Conservation (phyloP, 495 filamentous ascomycete species). For the Astrocystis sublimbata region DNA sequence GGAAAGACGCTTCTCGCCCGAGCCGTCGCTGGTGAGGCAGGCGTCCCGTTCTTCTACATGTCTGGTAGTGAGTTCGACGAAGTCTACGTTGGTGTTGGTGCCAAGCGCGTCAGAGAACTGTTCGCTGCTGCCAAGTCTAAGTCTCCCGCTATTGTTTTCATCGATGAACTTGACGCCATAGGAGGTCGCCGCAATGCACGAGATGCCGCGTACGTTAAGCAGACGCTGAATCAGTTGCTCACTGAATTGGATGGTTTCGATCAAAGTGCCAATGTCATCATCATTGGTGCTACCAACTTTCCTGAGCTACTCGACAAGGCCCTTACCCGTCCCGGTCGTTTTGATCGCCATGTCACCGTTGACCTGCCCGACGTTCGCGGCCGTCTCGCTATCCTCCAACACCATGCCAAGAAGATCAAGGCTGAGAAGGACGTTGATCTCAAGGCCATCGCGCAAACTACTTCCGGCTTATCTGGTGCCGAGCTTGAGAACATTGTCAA, state of each 20-base stretch:
- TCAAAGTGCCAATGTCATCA: constrained; percentile 89
- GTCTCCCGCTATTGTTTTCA: constrained; percentile 95
- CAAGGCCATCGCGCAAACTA: constrained; percentile 77
- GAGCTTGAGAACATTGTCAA: constrained; percentile 96
- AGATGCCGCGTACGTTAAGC: constrained; percentile 94
- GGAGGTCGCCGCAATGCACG: constrained; percentile 90
- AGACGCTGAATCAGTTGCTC: constrained; percentile 94
- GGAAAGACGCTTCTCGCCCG: constrained; percentile 97
- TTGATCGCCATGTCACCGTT: constrained; percentile 87
- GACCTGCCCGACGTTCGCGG: constrained; percentile 94
- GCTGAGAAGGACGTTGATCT: constrained; percentile 77
- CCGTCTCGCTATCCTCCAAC: constrained; percentile 84
- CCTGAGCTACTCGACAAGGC: constrained; percentile 93
- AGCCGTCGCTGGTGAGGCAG: constrained; percentile 94
- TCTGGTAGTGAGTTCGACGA: constrained; percentile 98
- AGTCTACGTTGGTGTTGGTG: constrained; percentile 96
- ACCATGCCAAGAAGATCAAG: constrained; percentile 88
- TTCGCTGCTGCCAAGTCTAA: constrained; percentile 85
- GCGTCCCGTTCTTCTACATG: constrained; percentile 99
- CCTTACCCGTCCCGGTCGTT: constrained; percentile 88
- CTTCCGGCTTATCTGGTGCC: constrained; percentile 89
- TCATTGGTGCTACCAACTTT: constrained; percentile 94
- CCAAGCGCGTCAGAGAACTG: constrained; percentile 96
- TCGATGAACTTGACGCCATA: constrained; percentile 96
- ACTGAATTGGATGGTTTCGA: constrained; percentile 98